Base-by-base conservation (phyloP, 2,329 filamentous ascomycete species). In the Aspergillus pseudoterreus region DNA sequence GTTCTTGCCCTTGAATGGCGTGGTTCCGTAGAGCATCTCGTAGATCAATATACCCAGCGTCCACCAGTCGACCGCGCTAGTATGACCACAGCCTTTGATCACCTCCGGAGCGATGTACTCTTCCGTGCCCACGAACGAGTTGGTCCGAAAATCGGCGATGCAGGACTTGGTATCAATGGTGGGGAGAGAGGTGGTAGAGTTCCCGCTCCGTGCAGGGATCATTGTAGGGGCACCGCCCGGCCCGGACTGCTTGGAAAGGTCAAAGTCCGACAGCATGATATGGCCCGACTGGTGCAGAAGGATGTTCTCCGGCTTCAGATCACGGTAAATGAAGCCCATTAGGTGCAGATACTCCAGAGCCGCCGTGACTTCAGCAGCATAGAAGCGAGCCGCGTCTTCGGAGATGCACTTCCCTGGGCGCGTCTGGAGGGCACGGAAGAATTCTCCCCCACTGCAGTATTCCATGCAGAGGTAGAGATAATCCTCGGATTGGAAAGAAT, bases 391-490 rank as follows among this genome's bases (percentile, higher is more conserved):
- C 64, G 96, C 94, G 55, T 99, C 94, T 71, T 99, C 94, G 36
- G 92, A 87, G 45, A 99, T 95, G 67, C 90, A 97, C 75, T 97
- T 99, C 63, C 95, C 95, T 9, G 94, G 94, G 27, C 94, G 85
- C 5, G 94, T 97, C 77, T 99, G 94, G 43, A 99, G 78, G 22
- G 94, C 94, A 70, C 94, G 82, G 79, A 99, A 99, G 77, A 99
- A 99, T 73, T 99, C 94, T 55, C 94, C 94, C 59, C 94, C 94
- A 63, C 92, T 97, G 79, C 94, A 99, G 70, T 99, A 99, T 73
- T 99, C 94, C 94, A 99, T 99, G 71, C 94, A 99, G n/a, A 99
- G 81, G 69, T 99, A 99, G 39, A 99, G 81, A 73, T 97, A 92
- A 61, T 99, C 94, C 70, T 99, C 94, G 1, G 94, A 99, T 72